Evolutionary conservation across 306 rosid species (phyloP), one percentile per base, ranked within the genome.

Genomic region (Trichosanthes truncata): DNA sequence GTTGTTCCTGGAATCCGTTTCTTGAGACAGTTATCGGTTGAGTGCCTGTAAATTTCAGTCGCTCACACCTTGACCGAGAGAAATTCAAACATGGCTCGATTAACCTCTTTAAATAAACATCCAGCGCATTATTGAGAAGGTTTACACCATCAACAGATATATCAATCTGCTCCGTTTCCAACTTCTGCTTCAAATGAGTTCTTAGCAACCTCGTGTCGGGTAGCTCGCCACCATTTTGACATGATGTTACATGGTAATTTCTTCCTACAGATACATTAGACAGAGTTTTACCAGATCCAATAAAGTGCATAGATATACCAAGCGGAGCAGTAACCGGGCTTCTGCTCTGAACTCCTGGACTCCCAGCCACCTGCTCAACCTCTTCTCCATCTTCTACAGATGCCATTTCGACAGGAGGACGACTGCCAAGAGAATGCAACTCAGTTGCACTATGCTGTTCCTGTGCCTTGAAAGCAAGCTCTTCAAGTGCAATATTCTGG

Each of bases 311-410:
- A 9, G 88, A 81, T 81, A 96, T 79, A 71, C 99, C 99, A 62
- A 96, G 86, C n/a, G 99, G 99, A 81, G 99, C 99, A 18, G 93
- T 91, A 46, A 96, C 98, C 0, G 98, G 96, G 85, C 98, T 96
- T 82, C 93, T 87, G 75, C 97, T 93, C 55, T 96, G 96, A 75
- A 91, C 89, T 79, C 97, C 81, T 1, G 99, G 97, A 84, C 97
- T 96, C 82, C 89, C 94, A 25, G 96, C 87, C 61, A 74, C 81
- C 87, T 96, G 98, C 84, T 93, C 98, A 62, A 96, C 99, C 89
- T 96, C 99, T 83, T 96, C 99, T 14, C 99, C 99, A 26, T 96
- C 99, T 89, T 96, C 99, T 57, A 96, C 99, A 5, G 98, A 96
- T 26, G 84, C 86, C 85, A 86, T 89, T 81, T 88, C 89, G 46